phyloP scores from a whole-genome alignment of 2,329 filamentous ascomycete genomes.

The Podosphaera leucotricha region DNA sequence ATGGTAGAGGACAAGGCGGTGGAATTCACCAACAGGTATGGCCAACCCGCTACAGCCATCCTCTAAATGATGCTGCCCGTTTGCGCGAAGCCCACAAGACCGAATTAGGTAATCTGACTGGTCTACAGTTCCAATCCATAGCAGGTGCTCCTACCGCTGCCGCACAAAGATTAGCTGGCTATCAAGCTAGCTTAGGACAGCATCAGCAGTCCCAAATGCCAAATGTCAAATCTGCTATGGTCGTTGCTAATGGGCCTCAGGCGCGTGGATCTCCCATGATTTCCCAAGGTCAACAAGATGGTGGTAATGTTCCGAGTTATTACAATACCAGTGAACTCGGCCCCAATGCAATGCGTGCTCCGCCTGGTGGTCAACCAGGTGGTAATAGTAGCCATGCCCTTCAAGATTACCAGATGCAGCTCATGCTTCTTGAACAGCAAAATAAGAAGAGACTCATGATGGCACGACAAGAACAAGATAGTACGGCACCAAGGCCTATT shows the following conservation, averaged over 20 bases:
- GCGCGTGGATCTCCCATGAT: conserved; percentile 65
- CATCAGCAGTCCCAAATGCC: conserved; percentile 28
- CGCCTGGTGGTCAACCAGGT: conserved; percentile 20
- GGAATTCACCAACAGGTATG: conserved; percentile 50
- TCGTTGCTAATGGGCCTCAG: conserved; percentile 48
- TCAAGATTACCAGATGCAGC: conserved; percentile 74
- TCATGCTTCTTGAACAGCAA: conserved; percentile 70
- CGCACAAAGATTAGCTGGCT: conserved; percentile 49
- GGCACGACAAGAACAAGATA: conserved; percentile 57
- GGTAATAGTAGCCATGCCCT: conserved; percentile 42
- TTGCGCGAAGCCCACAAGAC: conserved; percentile 47
- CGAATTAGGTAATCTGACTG: conserved; percentile 47
- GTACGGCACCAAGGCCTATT: conserved; percentile 24
- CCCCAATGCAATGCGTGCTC: conserved; percentile 31
- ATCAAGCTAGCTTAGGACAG: conserved; percentile 63
- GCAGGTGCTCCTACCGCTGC: conserved; percentile 21
- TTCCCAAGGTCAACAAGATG: conserved; percentile 40
- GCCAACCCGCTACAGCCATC: conserved; percentile 25
- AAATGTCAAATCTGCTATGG: conserved; percentile 26
- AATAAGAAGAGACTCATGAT: conserved; percentile 72
- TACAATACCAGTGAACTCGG: conserved; percentile 41
- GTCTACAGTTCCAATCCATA: conserved; percentile 46
- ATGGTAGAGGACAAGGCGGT: conserved; percentile 39
- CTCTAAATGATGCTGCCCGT: conserved; percentile 27
- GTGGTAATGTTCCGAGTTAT: conserved; percentile 28